These are phyloP conservation scores for Mrakia gelida DNA, from an alignment of 768 basidiomycete species.

Conservation along the genomic window DNA sequence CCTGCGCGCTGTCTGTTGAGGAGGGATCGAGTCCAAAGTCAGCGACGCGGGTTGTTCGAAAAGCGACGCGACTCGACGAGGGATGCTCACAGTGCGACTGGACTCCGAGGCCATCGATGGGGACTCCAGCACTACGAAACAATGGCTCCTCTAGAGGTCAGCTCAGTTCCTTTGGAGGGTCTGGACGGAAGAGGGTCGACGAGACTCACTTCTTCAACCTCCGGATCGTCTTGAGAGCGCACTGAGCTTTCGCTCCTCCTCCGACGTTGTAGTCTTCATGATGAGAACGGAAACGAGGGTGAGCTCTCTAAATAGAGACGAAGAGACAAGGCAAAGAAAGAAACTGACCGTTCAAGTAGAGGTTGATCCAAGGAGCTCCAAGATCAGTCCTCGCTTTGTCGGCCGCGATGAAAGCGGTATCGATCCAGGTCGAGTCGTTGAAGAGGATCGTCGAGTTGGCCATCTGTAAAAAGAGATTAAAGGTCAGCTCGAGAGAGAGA, in stretches of 20 bases:
- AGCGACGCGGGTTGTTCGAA: not conserved
- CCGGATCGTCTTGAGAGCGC: conserved; percentile 4
- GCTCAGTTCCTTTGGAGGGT: too few relatives aligned
- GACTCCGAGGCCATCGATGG: conserved; percentile 17
- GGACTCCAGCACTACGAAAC: not conserved
- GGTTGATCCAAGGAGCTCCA: not conserved
- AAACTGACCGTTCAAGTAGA: not conserved
- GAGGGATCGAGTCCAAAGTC: not conserved
- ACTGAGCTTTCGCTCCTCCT: not conserved
- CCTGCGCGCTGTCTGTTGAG: not conserved
- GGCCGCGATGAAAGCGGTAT: conserved; percentile 2
- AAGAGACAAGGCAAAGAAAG: too few relatives aligned
- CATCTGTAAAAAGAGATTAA: not conserved
- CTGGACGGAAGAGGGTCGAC: too few relatives aligned
- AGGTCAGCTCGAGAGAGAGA: not conserved
- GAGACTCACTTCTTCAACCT: not conserved
- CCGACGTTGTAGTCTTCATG: conserved; percentile 15
- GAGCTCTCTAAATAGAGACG: too few relatives aligned
- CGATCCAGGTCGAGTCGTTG: conserved; percentile 11
- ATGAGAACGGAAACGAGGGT: too few relatives aligned
- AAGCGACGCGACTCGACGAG: not conserved
- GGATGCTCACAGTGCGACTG: not conserved
- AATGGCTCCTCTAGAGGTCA: too few relatives aligned
- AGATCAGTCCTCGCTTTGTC: not conserved
- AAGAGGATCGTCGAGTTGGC: conserved; percentile 17